Evolutionary conservation across 768 basidiomycete genomes (phyloP), one percentile per base, ranked within the genome.

Genomic region (Boletus barrowsii): DNA sequence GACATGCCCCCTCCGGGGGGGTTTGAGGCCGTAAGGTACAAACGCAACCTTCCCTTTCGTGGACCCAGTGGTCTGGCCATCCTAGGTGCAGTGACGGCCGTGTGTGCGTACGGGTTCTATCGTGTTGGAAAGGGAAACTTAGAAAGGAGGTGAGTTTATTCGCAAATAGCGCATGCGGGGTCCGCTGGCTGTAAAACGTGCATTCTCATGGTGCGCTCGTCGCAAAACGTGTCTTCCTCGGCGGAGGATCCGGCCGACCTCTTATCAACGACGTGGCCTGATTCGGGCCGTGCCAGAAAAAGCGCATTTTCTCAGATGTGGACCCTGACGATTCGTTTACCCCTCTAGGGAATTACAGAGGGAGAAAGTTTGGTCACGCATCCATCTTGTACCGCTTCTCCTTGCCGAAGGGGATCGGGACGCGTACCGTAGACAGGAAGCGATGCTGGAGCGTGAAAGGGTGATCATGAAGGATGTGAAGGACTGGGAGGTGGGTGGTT

Each of bases 1-100:
- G 96, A 99, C 68, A 88, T 99, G 85, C 96, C 96, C 63, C 96
- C 96, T 40, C 62, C 84, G 42, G 94, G 93, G 57, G 96, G 96
- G 3, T 99, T 96, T 74, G 93, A 91, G 68, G 75, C 87, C 29
- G 75, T 99, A 75, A 87, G 87, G 73, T 99, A 98, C 82, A 95
- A 93, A 73, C 89, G 96, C 62, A 96, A 95, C 73, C 83, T 98
- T 44, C 94, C 96, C 43, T 77, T 92, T 68, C 83, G 89, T 54
- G 92, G 92, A 3, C 93, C 92, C 49, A 83, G 91, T 33, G 93
- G 92, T 22, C 76, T 87, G 52, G 87, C 81, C 59, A 84, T 98
- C 65, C 88, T 98, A 59, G 88, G 84, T 49, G 88, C 84, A n/a
- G 89, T 95, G 61, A 83, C 84, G 58, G 87, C 83, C 56, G 77